Base-by-base conservation (phyloP, 164 flowering plant genomes). In the Litsea cubeba region DNA sequence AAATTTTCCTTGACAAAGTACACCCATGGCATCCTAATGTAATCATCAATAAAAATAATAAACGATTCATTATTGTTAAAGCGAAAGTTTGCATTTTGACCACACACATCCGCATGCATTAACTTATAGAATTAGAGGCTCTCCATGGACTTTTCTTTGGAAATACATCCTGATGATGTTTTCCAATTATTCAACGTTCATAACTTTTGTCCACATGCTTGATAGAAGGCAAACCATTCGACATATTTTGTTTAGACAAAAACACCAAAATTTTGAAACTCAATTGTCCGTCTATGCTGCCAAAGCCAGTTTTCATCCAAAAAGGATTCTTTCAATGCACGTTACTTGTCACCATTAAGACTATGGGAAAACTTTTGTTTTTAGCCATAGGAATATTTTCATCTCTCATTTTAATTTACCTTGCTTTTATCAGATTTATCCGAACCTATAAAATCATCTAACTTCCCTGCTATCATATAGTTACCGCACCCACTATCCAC, bases 101-200 rank as follows among this genome's bases (percentile, higher is more conserved):
- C 54, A 62, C 74, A 62, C 23, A 72, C n/a, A 62, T n/a, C 49
- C 5, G 10, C 5, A 65, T 65, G 68, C 7, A 65, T 35, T 1
- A 72, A 20, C 35, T 62, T 26, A 32, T 5, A 12, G 22, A 50
- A 8, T 20, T 72, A n/a, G 8, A 22, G 18, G 74, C 74, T 62
- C 74, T 72, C 51, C 67, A n/a, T 28, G 30, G 7, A 25, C 50
- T 25, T 62, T 4, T 17, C 50, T 26, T 62, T 11, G 24, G 35
- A 72, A 72, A 35, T 26, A 35, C 17, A 22, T 25, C 15, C 23
- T 2, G 11, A n/a, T 22, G 25, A 62, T 62, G 14, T 22, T 62
- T 22, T 62, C 65, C 24, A 32, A 15, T 10, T n/a, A 62, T 17
- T 18, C 74, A 72, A n/a, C 66, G 4, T 72, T 58, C 74, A 72